Base-by-base conservation (phyloP, 2,329 filamentous ascomycete species). In the Bretziella fagacearum region DNA sequence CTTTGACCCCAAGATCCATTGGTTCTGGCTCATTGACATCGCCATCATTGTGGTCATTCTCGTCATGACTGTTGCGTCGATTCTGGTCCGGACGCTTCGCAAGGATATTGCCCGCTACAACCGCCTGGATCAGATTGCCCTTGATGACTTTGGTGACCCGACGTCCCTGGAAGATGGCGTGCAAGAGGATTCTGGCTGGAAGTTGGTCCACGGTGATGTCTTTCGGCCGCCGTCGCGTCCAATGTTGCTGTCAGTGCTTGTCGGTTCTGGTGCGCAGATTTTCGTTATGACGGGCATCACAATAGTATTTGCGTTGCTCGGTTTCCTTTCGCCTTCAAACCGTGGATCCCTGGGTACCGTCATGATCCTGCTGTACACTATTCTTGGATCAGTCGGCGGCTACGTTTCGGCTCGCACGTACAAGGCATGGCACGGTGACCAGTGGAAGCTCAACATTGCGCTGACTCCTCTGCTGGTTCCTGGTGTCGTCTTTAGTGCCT, bases 71-170 rank as follows among this genome's bases (percentile, higher is more conserved):
- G 91, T 98, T 53, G 81, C 81, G 62, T 93, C 87, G n/a, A 84
- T 96, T 40, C 70, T 98, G 13, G 69, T 93, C 48, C 77, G 89
- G 46, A 86, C 89, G 1, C 67, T 98, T 50, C 82, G 79, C 63
- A 95, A 93, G 68, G 91, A 98, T 59, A 95, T 98, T 62, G 85
- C 86, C 25, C 74, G 91, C 47, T 98, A 98, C 68, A 98, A 98
- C 65, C 79, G 89, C 27, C 71, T 98, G 32, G 89, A 98, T 57
- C 78, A 84, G 59, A 84, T 94, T 63, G 84, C 81, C 55, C 70
- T 96, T 27, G 89, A 95, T 51, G 89, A 96, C 59, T 70, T 96
- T 29, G 81, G 81, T 33, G 84, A 83, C 33, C 84, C 79, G 2
- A 81, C 77, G 32, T 79, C 72, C 7, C 69, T 86, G 4, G 89